phyloP scores from a whole-genome alignment of 768 basidiomycete species.

The Russula virescens region DNA sequence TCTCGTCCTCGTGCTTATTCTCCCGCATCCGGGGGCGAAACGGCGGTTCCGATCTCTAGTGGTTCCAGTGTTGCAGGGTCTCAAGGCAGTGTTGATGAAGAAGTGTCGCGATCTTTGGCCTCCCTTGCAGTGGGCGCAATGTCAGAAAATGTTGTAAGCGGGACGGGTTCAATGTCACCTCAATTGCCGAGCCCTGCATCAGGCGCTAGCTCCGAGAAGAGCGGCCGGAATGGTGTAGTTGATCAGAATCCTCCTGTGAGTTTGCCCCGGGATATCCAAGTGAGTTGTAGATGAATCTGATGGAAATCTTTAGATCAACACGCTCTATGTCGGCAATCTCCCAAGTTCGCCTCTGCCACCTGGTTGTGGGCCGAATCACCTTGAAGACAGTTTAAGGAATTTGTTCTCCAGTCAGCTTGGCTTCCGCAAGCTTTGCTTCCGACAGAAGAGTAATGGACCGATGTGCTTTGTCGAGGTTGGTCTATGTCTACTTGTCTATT shows the following conservation, averaged over 20 bases:
- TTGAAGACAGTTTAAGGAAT: constrained; percentile 82
- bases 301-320: constrained; percentile 64
- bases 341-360: constrained; percentile 71
- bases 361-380: constrained; percentile 68
- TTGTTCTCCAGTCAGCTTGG: constrained; percentile 77
- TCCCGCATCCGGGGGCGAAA: constrained; percentile 23
- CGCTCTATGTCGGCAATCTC: constrained; percentile 97
- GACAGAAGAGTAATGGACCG: constrained; percentile 95
- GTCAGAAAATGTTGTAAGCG: constrained; percentile 14
- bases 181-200: constrained; percentile 75
- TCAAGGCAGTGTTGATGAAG: constrained; percentile 33
- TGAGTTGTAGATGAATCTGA: neutral
- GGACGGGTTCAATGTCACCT: constrained; percentile 55
- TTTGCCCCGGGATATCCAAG: neutral
- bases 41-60: constrained; percentile 36
- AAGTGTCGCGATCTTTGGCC: constrained; percentile 31
- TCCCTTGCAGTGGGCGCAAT: constrained; percentile 48
- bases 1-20: constrained; percentile 30
- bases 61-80: constrained; percentile 41
- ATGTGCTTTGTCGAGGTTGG: constrained; percentile 98
- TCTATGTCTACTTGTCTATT: neutral
- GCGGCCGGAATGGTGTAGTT: constrained; percentile 35
- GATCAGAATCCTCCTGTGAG: constrained; percentile 94
- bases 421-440: constrained; percentile 87
- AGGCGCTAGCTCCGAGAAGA: constrained; percentile 43